These are phyloP conservation scores for Stephania yunnanensis DNA, from an alignment of 164 flowering plant species.

Conservation along the genomic window DNA sequence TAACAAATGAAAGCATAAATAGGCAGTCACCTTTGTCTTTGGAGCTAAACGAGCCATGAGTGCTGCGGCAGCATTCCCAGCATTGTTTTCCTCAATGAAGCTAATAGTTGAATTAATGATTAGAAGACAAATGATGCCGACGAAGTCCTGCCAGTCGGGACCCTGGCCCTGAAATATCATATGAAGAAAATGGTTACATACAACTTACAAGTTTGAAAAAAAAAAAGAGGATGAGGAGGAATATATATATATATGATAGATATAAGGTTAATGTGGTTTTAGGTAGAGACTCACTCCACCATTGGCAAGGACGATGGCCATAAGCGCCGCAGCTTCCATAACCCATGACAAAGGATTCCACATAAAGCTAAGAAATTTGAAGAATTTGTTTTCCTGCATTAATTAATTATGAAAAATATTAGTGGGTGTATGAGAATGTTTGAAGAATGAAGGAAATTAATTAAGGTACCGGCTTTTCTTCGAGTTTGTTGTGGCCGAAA, in stretches of 20 bases:
- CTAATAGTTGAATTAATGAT: slow-evolving; percentile 79
- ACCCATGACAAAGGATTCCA: slow-evolving; percentile 94
- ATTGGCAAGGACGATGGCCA: slow-evolving; percentile 84
- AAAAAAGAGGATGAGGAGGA: neutral
- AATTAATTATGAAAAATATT: too few relatives aligned
- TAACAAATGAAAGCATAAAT: too few relatives aligned
- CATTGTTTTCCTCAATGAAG: slow-evolving; percentile 87
- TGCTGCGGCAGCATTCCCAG: slow-evolving; percentile 84
- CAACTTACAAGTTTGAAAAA: neutral
- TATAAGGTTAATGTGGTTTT: slow-evolving; percentile 4
- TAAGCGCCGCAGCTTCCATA: slow-evolving; percentile 78
- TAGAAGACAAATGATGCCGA: slow-evolving; percentile 66
- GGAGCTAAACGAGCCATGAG: slow-evolving; percentile 87
- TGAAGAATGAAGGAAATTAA: too few relatives aligned
- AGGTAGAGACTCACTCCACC: slow-evolving; percentile 60
- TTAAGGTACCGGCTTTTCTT: slow-evolving; percentile 73
- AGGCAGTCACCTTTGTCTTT: slow-evolving; percentile 51
- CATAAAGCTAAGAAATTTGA: slow-evolving; percentile 86
- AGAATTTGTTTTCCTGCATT: slow-evolving; percentile 76
- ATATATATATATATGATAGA: too few relatives aligned
- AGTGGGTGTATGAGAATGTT: too few relatives aligned
- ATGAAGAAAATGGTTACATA: slow-evolving; percentile 2
- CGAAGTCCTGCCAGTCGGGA: slow-evolving; percentile 83
- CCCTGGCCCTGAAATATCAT: slow-evolving; percentile 56
- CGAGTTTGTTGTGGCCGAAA: slow-evolving; percentile 77